Evolutionary conservation across 495 filamentous ascomycete genomes (phyloP), one percentile per base, ranked within the genome.

Genomic region (Hypoxylon fuscum): DNA sequence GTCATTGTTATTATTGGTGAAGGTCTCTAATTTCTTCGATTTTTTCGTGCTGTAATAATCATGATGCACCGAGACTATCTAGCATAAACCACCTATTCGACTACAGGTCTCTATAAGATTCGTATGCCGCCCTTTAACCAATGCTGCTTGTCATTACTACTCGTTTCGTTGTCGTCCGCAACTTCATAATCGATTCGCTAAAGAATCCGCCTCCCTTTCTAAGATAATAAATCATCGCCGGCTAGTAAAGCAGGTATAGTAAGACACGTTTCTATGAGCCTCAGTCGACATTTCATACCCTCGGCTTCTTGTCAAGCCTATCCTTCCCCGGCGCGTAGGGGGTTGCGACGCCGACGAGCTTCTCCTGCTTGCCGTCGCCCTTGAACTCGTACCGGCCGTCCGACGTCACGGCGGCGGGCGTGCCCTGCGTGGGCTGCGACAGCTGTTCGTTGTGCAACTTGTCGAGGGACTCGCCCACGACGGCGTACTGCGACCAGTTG

Each of bases 401-500:
- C 0, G 74, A 55, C 0, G 71, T 68, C 0, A 83, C 10, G 9
- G 55, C 29, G 5, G 71, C 66, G 5, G 88, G 87, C 42, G 78
- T 74, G 1, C 87, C 88, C 12, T 82, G 63, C 20, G 74, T 77
- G 0, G 92, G 92, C 34, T 89, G 79, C 45, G 74, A 74, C 23
- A 84, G 64, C 73, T 96, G 91, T 74, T 95, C 89, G 52, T 85
- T 82, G 75, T 97, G 93, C 63, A 96, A 79, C 72, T 87, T 88
- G 70, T 96, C 91, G 40, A 97, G 75, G 9, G 88, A 80, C 53
- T 90, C 88, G 21, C 92, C 92, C 1, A 92, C 86, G 14, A 96
- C 79, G 55, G 88, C 88, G 71, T 97, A 97, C 70, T 96, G 91
- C 5, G 85, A 84, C 93, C 93, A 97, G 77, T 96, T 96, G 56